Base-by-base conservation (phyloP, 805 yeast genomes). In the Peterozyma xylosa region DNA sequence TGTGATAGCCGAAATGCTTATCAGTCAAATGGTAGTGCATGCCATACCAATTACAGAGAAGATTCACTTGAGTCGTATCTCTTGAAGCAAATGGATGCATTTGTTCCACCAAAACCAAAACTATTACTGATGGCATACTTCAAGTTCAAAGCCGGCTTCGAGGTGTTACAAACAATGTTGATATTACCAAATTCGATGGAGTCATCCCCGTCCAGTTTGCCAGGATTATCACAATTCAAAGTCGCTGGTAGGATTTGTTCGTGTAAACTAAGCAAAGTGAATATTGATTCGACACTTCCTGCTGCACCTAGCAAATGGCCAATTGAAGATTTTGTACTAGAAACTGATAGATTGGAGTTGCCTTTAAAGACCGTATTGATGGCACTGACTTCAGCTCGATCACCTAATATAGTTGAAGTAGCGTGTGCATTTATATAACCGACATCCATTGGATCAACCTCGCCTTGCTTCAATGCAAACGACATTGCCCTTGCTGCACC, bases 91-190 rank as follows among this genome's bases (percentile, higher is more conserved):
- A 93, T 55, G 2, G 95, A 74, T 6, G 95, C 82, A 60, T 93
- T 93, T 5, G 95, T 87, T 9, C 99, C 99, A 7, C 99, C 99
- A 66, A 93, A 93, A 0, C 99, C 99, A 64, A 95, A 91, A 53
- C 96, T 87, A 56, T 93, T 93, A 39, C 88, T 78, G 53, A 93
- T 48, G 0, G 91, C 97, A 50, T 75, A 71, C 3, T 72, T 54
- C 3, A 85, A 57, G 11, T 51, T 41, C 37, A 66, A 55, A 9
- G 84, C 68, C 11, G 54, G 49, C 32, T 74, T 64, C 1, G 76
- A 72, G 6, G 83, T 81, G 52, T 82, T 84, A 56, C 85, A 80
- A 46, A 76, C 68, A 2, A 64, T 58, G 7, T 35, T 27, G 18
- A 30, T 36, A 10, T 30, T 10, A 10, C 16, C 34, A 50, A 76